Conservation (phyloP, 2,329 filamentous ascomycete genomes). For the Aureobasidium melanogenum region DNA sequence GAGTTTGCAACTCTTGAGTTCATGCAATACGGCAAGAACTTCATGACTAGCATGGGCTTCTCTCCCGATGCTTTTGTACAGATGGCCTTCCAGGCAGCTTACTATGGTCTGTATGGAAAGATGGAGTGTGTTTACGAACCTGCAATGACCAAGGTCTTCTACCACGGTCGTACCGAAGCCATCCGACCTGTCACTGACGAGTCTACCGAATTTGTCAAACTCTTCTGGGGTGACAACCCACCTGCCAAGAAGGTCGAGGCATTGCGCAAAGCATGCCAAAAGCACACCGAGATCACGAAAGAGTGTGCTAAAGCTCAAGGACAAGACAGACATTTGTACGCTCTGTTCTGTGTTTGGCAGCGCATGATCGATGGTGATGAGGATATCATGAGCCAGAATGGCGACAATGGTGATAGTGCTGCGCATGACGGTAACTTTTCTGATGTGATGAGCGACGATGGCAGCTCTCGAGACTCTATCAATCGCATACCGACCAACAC, state of each 20-base stretch:
- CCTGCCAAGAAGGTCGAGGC: conserved; percentile 76
- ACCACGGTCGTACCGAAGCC: conserved; percentile 91
- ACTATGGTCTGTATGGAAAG: conserved; percentile 91
- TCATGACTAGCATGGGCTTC: conserved; percentile 94
- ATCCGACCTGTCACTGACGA: conserved; percentile 78
- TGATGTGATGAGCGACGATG: conserved; percentile 41
- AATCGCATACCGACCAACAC: conserved; percentile 34
- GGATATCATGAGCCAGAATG: conserved; percentile 39
- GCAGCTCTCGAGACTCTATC: conserved; percentile 44
- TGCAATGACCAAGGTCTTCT: conserved; percentile 92
- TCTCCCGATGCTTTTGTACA: conserved; percentile 96
- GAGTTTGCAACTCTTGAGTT: conserved; percentile 94
- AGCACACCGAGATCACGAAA: conserved; percentile 69
- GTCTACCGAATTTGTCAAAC: conserved; percentile 78
- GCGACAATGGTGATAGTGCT: conserved; percentile 50
- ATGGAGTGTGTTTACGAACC: conserved; percentile 96
- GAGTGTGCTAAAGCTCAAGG: conserved; percentile 85
- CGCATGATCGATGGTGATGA: conserved; percentile 69
- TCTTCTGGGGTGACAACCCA: conserved; percentile 89
- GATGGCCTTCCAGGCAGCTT: conserved; percentile 97
- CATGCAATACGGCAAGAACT: conserved; percentile 83
- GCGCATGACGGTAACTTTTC: conserved; percentile 37
- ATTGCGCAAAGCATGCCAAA: conserved; percentile 72
- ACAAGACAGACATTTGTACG: conserved; percentile 87
- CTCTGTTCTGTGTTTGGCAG: conserved; percentile 92